Conservation (phyloP, 441 rosid genomes). For the Pelargonium fulgidum region DNA sequence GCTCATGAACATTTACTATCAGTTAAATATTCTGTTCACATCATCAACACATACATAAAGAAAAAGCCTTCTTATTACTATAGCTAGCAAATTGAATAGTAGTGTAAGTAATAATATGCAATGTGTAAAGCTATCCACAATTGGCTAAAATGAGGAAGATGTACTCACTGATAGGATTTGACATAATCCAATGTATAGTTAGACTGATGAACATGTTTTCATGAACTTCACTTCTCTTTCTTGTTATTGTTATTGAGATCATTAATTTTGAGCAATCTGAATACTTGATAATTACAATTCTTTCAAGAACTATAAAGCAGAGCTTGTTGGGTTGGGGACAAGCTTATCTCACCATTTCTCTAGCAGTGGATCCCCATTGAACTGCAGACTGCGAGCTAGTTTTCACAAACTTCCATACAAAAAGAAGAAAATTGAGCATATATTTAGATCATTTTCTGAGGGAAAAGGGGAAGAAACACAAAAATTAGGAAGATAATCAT, state of each 20-base stretch:
- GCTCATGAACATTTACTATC: too few relatives aligned
- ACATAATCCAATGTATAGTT: too few relatives aligned
- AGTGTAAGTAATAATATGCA: too few relatives aligned
- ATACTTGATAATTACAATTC: background rate
- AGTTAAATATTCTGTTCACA: too few relatives aligned
- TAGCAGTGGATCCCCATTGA: slow-evolving; percentile 36
- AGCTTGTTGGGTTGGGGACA: too few relatives aligned
- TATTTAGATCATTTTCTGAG: background rate
- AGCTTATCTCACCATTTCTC: slow-evolving; percentile 45
- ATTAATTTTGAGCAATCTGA: background rate
- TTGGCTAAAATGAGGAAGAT: too few relatives aligned
- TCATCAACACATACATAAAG: too few relatives aligned
- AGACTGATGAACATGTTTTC: too few relatives aligned
- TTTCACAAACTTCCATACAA: slow-evolving; percentile 34
- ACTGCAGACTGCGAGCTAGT: slow-evolving; percentile 38
- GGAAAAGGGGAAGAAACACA: background rate
- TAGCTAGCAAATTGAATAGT: too few relatives aligned
- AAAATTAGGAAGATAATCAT: background rate
- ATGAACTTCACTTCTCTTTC: background rate
- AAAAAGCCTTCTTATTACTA: too few relatives aligned
- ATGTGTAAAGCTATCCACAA: too few relatives aligned
- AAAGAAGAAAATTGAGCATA: background rate
- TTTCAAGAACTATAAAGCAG: background rate
- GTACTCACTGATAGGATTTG: too few relatives aligned
- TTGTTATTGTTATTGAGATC: background rate